phyloP scores from a whole-genome alignment of 495 filamentous ascomycete genomes.

The Xylaria grammica region DNA sequence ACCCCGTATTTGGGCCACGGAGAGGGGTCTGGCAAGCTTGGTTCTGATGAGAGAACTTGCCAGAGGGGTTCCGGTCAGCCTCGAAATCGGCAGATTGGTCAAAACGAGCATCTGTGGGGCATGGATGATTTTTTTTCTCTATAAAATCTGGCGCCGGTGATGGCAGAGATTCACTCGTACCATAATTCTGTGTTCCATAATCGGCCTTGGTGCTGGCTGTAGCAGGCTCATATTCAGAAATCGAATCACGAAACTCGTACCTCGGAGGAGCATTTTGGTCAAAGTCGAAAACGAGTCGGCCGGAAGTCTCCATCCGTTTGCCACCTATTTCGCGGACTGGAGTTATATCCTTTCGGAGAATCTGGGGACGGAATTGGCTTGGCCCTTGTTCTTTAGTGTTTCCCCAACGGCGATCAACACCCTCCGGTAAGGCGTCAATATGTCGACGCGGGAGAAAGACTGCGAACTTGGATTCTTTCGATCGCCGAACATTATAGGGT shows the following conservation, averaged over 20 bases:
- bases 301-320: constrained; percentile 15
- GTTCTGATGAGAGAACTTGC: not conserved
- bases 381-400: constrained; percentile 16
- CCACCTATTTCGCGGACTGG: constrained; percentile 28
- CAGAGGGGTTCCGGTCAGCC: not conserved
- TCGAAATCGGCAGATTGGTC: not conserved
- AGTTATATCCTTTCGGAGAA: constrained; percentile 31
- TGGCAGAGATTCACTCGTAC: not conserved
- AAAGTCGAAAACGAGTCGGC: constrained; percentile 18
- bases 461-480: constrained; percentile 33
- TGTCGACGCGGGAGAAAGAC: constrained; percentile 30
- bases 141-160: not conserved
- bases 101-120: not conserved
- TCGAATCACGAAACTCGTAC: constrained; percentile 35
- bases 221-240: constrained; percentile 21
- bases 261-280: constrained; percentile 20
- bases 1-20: not conserved
- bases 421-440: constrained; percentile 34
- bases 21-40: not conserved
- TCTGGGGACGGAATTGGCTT: constrained; percentile 22
- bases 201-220: constrained; percentile 1
- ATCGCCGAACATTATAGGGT: constrained; percentile 24
- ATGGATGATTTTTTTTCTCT: not conserved
- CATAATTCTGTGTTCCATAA: not conserved
- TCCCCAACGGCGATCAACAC: constrained; percentile 31